Conservation (phyloP, 495 filamentous ascomycete genomes). For the Amniculicola lignicola region DNA sequence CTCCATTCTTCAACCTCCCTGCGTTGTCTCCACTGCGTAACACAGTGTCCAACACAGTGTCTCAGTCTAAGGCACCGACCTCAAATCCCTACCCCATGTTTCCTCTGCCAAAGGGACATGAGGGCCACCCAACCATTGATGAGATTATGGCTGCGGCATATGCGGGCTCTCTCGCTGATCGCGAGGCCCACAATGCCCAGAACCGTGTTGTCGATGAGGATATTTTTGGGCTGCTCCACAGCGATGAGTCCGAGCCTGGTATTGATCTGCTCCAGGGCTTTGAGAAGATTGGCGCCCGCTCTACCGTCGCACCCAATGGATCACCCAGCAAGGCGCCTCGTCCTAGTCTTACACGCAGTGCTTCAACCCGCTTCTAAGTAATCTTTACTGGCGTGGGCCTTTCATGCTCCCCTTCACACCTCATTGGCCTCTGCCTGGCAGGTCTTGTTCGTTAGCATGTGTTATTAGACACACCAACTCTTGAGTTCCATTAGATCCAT, state of each 20-base stretch:
- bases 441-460: too few relatives aligned
- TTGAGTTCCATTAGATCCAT: too few relatives aligned
- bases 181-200: slow-evolving; percentile 48
- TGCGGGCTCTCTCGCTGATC: slow-evolving; percentile 46
- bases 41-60: slow-evolving; percentile 14
- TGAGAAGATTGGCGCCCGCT: slow-evolving; percentile 72
- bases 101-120: slow-evolving; percentile 23
- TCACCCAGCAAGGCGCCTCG: slow-evolving; percentile 25
- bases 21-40: slow-evolving; percentile 33
- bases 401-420: too few relatives aligned
- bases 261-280: slow-evolving; percentile 81
- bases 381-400: too few relatives aligned
- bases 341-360: slow-evolving; percentile 15
- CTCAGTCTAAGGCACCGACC: slow-evolving; percentile 31
- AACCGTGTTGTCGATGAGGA: slow-evolving; percentile 50
- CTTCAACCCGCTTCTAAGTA: slow-evolving; percentile 30
- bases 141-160: slow-evolving; percentile 19
- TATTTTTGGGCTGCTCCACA: slow-evolving; percentile 57
- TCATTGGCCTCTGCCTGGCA: too few relatives aligned
- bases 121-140: too few relatives aligned
- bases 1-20: slow-evolving; percentile 39
- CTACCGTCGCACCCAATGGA: slow-evolving; percentile 27
- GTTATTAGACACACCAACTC: too few relatives aligned
- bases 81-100: slow-evolving; percentile 25
- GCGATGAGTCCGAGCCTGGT: slow-evolving; percentile 52